Evolutionary conservation across 1,284 basidiomycete genomes (phyloP).

Genomic region (Porogramme epimiltina): DNA sequence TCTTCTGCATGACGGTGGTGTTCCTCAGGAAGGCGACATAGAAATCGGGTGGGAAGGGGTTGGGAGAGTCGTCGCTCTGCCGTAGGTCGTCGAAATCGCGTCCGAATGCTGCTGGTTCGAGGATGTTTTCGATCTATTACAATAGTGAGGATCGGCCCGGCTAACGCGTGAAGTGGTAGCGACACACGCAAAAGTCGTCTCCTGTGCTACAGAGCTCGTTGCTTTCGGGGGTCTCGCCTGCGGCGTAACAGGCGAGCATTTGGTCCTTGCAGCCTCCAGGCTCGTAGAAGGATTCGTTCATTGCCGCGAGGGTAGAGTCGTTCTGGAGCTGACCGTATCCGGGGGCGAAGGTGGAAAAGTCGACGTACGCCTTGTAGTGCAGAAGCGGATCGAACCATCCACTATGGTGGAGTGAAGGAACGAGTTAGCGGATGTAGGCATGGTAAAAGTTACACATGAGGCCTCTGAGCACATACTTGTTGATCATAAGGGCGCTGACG

Average conservation of each 20-base stretch:
- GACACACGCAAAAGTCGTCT: slow-evolving; percentile 56
- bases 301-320: slow-evolving; percentile 41
- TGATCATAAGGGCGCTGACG: slow-evolving; percentile 44
- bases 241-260: slow-evolving; percentile 53
- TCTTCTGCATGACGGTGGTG: slow-evolving; percentile 37
- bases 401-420: slow-evolving; percentile 40
- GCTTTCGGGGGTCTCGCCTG: slow-evolving; percentile 44
- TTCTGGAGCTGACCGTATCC: slow-evolving; percentile 63
- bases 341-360: slow-evolving; percentile 59
- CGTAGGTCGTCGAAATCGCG: slow-evolving; percentile 56
- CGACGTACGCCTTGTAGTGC: slow-evolving; percentile 60
- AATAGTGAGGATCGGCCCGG: neutral
- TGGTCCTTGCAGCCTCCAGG: slow-evolving; percentile 51
- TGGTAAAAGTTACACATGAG: neutral
- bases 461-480: slow-evolving; percentile 30
- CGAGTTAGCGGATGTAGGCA: no score
- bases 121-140: slow-evolving; percentile 46
- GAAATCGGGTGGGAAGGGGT: slow-evolving; percentile 55
- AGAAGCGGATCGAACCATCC: slow-evolving; percentile 69
- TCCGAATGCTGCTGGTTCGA: slow-evolving; percentile 49
- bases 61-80: slow-evolving; percentile 48
- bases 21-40: slow-evolving; percentile 48
- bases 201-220: slow-evolving; percentile 50
- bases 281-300: slow-evolving; percentile 50
- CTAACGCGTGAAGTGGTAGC: neutral